Base-by-base conservation (phyloP, 768 basidiomycete species). In the Suillus fuscotomentosus region DNA sequence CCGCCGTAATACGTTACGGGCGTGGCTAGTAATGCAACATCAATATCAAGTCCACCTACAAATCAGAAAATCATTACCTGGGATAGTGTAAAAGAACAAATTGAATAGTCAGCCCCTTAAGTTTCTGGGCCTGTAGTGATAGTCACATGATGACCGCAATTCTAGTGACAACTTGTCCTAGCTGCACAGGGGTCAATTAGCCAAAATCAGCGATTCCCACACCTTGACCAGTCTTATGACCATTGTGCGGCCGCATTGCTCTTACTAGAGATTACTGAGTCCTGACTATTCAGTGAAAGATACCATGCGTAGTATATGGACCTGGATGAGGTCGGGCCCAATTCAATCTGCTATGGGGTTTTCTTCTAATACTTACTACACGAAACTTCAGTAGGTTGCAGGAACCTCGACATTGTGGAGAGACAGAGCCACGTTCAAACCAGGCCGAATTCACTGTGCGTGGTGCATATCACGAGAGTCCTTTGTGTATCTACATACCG, bases 371-470 rank as follows among this genome's bases (percentile, higher is more conserved):
- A 56, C 27, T n/a, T 17, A 60, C 34, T 14, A 43, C 34, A 10
- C 36, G 24, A 38, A 31, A 38, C 38, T 53, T 34, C 38, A 34
- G 43, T 39, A 22, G 43, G 42, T n/a, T 65, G 38, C 73, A 67
- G 53, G 67, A 65, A 3, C 48, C 51, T 53, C 60, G 59, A 61
- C 24, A 34, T 9, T 42, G 11, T 43, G 63, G 62, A 22, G 41
- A 31, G 9, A 9, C 48, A 47, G 57, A 54, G 45, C 39, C 45
- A n/a, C 57, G 41, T 50, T 59, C 65, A 13, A 39, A 66, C 17
- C 69, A 67, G 41, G 66, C 71, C 34, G 75, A 77, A 61, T 77
- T 76, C 60, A 76, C 75, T n/a, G 75, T 77, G 39, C 60, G 73
- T 60, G 15, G 39, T 56, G 0, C 38, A 42, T 9, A 2, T 41